Evolutionary conservation across 75 land plant genomes (phyloP).

Genomic region (Cupressus sempervirens): DNA sequence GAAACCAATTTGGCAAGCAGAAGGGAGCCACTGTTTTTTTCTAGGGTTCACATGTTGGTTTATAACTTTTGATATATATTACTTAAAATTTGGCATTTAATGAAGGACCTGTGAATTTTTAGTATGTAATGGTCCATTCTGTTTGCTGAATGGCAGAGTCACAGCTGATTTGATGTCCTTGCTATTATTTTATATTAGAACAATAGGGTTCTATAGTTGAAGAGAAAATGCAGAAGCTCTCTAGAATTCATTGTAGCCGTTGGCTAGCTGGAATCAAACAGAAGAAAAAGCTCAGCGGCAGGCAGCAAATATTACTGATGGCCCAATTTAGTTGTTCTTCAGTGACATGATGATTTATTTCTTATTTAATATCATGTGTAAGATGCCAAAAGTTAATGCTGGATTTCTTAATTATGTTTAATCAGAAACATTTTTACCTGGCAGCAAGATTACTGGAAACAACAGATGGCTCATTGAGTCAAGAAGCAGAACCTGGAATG

Average conservation of each 20-base stretch:
- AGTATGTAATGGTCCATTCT: background rate
- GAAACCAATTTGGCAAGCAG: background rate
- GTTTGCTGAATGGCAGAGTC: background rate
- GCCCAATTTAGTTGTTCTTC: background rate
- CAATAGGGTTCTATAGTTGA: background rate
- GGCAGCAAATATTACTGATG: background rate
- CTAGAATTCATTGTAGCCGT: background rate
- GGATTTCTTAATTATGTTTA: background rate
- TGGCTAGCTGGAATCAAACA: background rate
- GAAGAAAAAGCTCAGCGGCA: background rate
- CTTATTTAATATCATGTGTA: background rate
- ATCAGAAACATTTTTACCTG: background rate
- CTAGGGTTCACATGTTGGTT: background rate
- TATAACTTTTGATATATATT: background rate
- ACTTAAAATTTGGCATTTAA: background rate
- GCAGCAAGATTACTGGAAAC: background rate
- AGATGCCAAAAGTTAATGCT: background rate
- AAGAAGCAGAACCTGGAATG: background rate
- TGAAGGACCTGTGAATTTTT: background rate
- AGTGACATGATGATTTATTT: background rate
- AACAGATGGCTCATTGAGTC: background rate
- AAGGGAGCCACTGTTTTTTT: background rate
- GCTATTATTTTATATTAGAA: background rate
- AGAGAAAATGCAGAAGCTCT: background rate
- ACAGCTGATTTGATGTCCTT: background rate